Base-by-base conservation (phyloP, 2,329 filamentous ascomycete genomes). In the Kalaharituber pfeilii region DNA sequence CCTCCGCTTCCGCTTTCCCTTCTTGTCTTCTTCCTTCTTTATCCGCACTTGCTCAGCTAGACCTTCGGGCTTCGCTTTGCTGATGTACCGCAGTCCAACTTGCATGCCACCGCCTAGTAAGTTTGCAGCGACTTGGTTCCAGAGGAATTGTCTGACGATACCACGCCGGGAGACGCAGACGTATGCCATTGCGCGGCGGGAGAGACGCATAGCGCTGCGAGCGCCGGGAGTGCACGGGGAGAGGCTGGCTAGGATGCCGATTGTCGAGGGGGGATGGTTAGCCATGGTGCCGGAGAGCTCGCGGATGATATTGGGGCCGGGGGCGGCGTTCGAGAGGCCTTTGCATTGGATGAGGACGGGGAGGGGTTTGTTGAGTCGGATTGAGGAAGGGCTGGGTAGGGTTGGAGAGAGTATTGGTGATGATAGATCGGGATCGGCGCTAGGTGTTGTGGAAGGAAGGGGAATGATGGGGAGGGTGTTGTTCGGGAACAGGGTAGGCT, bases 221-320 rank as follows among this genome's bases (percentile, higher is more conserved):
- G 54, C 49, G 1, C 58, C 59, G 11, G 15, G 54, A 15, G 59
- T 60, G 29, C 56, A 57, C 25, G 53, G 49, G 15, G 50, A 49
- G 45, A 50, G 28, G 15, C 56, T 42, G 11, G 58, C 56, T 20
- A 61, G 51, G 39, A 61, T 57, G 2, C 58, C 58, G 39, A 61
- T 52, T 26, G 58, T 26, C 33, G 26, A 52, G 15, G 54, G 52
- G 13, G 50, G 45, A 18, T 49, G 47, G 33, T n/a, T 24, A 8
- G 50, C 53, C 24, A 59, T 36, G 6, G 58, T 54, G 18, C 59
- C 59, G 24, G 58, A 56, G 20, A 61, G 47, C 55, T 61, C 59
- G 39, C 59, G 58, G 26, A 61, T 54, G 30, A 42, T 39, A 18
- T 49, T 54, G 39, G 59, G 59, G 6, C 57, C 56, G 18, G 47